phyloP scores from a whole-genome alignment of 2,329 filamentous ascomycete species.

The Calonectria pseudoturangicola region DNA sequence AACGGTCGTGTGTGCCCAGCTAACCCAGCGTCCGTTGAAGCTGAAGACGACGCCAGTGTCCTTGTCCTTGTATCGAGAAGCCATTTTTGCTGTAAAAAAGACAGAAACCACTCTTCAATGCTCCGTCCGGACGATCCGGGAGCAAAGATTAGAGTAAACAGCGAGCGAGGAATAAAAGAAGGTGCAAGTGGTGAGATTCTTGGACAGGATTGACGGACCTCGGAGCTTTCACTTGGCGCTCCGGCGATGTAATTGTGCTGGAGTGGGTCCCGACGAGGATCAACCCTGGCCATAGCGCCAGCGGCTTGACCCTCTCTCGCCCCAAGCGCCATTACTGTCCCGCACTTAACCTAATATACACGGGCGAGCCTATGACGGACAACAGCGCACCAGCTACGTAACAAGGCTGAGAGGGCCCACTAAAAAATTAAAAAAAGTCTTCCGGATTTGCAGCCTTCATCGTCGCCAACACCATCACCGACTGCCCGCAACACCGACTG shows the following conservation, averaged over 20 bases:
- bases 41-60: conserved; percentile 75
- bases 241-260: conserved; percentile 52
- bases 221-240: conserved; percentile 53
- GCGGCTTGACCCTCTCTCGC: conserved; percentile 29
- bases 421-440: conserved; percentile 40
- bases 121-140: conserved; percentile 59
- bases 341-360: conserved; percentile 41
- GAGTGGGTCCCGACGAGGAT: conserved; percentile 46
- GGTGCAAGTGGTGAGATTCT: conserved; percentile 54
- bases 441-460: conserved; percentile 12
- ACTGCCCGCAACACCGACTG: conserved; percentile 2
- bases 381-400: conserved; percentile 25
- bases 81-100: conserved; percentile 56
- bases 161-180: conserved; percentile 42
- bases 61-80: conserved; percentile 77
- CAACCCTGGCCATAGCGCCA: conserved; percentile 42
- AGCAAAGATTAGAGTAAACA: conserved; percentile 41
- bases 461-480: conserved; percentile 6
- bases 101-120: conserved; percentile 49
- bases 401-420: conserved; percentile 47
- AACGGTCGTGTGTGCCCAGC: conserved; percentile 88
- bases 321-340: conserved; percentile 22
- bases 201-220: conserved; percentile 48
- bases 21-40: conserved; percentile 92
- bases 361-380: conserved; percentile 17